Base-by-base conservation (phyloP, 2,329 filamentous ascomycete species). In the Macroventuria anomochaeta region DNA sequence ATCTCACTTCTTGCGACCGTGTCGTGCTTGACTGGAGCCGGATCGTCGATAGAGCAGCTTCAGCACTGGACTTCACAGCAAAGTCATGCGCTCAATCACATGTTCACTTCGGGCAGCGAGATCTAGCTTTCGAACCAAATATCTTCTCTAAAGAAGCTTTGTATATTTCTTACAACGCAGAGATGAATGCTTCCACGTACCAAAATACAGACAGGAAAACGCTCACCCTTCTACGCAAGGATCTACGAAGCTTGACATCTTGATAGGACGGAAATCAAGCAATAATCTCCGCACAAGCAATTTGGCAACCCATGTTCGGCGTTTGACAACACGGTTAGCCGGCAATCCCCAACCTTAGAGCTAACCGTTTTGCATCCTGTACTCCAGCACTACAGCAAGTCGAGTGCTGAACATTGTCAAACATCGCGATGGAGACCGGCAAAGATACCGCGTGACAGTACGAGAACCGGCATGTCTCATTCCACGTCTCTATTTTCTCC, bases 131-230 rank as follows among this genome's bases (percentile, higher is more conserved):
- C 15, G 8, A 21, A 23, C 17, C 26, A 7, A 3, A 7, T 41
- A 26, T 31, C 39, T 23, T 18, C 39, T 31, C 3, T 20, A 29
- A 11, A 21, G 28, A 39, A n/a, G 13, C 37, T 21, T 44, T 18
- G 21, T 48, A 39, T 36, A 47, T 33, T 28, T 42, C 32, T 7
- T 25, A 20, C 18, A 40, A 34, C 31, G 37, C 43, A 43, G 36
- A 20, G 26, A 29, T 29, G 7, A 46, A 7, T 55, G 52, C 36
- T 50, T 55, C 46, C 46, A 50, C 52, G 40, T 55, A 50, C 36
- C 46, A 55, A 36, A 32, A 17, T 18, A 13, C 23, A 32, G 7
- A 38, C n/a, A 20, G 28, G 25, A 34, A 46, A 41, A 31, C 13
- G 3, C 23, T 12, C 12, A 18, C 31, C 31, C 5, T n/a, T 29